Conservation (phyloP, 768 basidiomycete genomes). For the Auricularia cornea region DNA sequence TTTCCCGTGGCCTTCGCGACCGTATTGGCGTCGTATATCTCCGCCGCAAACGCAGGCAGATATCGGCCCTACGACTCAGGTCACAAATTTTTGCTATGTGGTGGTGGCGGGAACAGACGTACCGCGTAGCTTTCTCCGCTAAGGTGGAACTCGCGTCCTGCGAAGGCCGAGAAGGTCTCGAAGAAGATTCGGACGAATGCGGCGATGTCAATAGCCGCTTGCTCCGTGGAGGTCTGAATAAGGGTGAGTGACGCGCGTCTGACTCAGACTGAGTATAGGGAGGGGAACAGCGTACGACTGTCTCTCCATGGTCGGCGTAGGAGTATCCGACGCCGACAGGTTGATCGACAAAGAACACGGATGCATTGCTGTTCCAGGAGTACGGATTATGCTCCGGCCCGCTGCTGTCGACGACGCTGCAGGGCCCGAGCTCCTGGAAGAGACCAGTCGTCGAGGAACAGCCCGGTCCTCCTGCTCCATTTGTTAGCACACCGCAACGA, state of each 20-base stretch:
- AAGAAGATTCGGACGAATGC: slow-evolving; percentile 68
- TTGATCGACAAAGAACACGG: slow-evolving; percentile 24
- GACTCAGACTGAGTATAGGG: background rate
- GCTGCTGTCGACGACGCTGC: slow-evolving; percentile 14
- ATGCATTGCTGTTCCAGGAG: slow-evolving; percentile 36
- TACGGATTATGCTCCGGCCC: slow-evolving; percentile 25
- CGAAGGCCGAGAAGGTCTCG: slow-evolving; percentile 62
- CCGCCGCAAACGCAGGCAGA: slow-evolving; percentile 66
- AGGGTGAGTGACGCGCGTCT: background rate
- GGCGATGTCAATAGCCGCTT: slow-evolving; percentile 62
- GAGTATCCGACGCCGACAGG: slow-evolving; percentile 41
- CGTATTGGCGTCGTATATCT: slow-evolving; percentile 66
- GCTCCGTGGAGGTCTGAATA: slow-evolving; percentile 40
- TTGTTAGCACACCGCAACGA: background rate
- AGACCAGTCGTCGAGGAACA: slow-evolving; percentile 6
- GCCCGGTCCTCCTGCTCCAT: background rate
- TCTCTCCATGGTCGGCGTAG: slow-evolving; percentile 28
- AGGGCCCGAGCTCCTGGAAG: slow-evolving; percentile 19
- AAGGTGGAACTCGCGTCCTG: slow-evolving; percentile 57
- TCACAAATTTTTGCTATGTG: too few species aligned
- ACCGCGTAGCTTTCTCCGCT: slow-evolving; percentile 51
- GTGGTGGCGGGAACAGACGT: too few species aligned
- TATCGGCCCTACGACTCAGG: slow-evolving; percentile 48
- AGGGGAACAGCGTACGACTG: slow-evolving; percentile 8
- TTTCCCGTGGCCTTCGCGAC: slow-evolving; percentile 41